These are phyloP conservation scores for Prinsepia uniflora DNA, from an alignment of 306 rosid species.

Conservation along the genomic window DNA sequence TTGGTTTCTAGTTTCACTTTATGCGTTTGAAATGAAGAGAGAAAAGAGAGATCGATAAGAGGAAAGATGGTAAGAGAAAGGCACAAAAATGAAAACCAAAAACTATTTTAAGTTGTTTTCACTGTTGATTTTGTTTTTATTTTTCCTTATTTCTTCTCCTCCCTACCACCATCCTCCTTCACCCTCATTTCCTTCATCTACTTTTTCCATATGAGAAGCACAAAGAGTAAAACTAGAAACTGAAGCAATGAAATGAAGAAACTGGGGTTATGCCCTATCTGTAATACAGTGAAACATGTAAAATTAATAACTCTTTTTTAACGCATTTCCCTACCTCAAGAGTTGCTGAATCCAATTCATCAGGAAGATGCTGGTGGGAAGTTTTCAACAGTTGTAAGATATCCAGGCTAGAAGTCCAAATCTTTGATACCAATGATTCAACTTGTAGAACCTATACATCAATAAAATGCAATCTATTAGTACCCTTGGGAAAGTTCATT, in stretches of 20 bases:
- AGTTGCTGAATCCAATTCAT: slow-evolving; percentile 51
- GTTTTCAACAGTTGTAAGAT: slow-evolving; percentile 57
- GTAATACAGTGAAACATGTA: slow-evolving; percentile 1
- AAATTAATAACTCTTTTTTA: background rate
- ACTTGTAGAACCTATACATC: slow-evolving; percentile 64
- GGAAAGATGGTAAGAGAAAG: no score
- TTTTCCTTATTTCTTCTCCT: no score
- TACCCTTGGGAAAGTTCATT: background rate
- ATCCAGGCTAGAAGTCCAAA: slow-evolving; percentile 41
- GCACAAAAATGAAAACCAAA: no score
- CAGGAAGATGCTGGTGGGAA: slow-evolving; percentile 45
- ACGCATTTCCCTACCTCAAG: slow-evolving; percentile 52
- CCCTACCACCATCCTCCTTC: no score
- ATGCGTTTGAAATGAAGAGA: no score
- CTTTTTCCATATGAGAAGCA: no score
- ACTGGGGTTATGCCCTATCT: slow-evolving; percentile 3
- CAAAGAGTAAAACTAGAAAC: no score
- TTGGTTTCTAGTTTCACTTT: no score
- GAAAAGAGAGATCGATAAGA: no score
- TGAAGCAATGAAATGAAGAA: background rate
- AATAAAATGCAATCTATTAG: background rate
- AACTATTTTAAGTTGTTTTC: no score
- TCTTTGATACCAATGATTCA: slow-evolving; percentile 58
- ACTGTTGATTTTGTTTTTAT: no score
- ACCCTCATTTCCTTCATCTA: no score